A percentile compares a stretch with the other conserved stretches of the same genome.
These are phyloP conservation scores for Phytophthora fragariae DNA, from an alignment of 352 stramenopile genomes.

Conservation along the genomic window DNA sequence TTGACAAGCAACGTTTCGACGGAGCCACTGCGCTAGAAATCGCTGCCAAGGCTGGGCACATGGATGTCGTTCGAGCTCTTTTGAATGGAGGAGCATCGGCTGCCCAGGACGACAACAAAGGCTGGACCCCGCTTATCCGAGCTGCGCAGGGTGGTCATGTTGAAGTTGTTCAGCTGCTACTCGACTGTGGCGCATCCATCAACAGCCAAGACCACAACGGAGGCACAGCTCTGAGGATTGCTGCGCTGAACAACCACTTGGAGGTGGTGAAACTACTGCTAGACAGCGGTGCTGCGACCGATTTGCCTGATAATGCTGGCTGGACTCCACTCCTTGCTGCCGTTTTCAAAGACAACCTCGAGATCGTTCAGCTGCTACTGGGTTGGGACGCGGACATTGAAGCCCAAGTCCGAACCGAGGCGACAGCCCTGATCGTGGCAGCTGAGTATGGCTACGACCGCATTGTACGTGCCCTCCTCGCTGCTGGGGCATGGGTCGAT, in stretches of 20 bases:
- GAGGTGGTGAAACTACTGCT: slow-evolving; percentile 24
- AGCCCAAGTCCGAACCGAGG: slow-evolving; percentile 15
- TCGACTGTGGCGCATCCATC: slow-evolving; percentile 21
- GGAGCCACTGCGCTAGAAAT: slow-evolving; percentile 25
- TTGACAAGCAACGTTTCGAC: slow-evolving; percentile 20
- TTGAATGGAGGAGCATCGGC: slow-evolving; percentile 22
- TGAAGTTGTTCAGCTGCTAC: slow-evolving; percentile 23
- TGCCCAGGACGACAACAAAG: slow-evolving; percentile 13
- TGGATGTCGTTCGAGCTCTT: slow-evolving; percentile 18
- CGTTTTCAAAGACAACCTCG: slow-evolving; percentile 24
- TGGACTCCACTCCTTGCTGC: slow-evolving; percentile 34
- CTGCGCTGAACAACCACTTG: slow-evolving; percentile 27
- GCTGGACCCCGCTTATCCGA: slow-evolving; percentile 26
- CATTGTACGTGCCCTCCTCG: slow-evolving; percentile 25
- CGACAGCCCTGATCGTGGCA: slow-evolving; percentile 24
- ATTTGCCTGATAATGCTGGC: slow-evolving; percentile 25
- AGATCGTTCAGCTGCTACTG: slow-evolving; percentile 25
- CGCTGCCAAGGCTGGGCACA: slow-evolving; percentile 12
- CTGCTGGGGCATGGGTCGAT: slow-evolving; percentile 21
- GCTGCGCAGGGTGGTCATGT: slow-evolving; percentile 22
- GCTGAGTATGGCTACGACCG: slow-evolving; percentile 22
- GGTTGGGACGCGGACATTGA: slow-evolving; percentile 14
- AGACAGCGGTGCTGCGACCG: slow-evolving; percentile 11
- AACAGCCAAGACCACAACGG: slow-evolving; percentile 33
- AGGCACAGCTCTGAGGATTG: slow-evolving; percentile 32